These are phyloP conservation scores for Porpolomopsis calyptriformis DNA, from an alignment of 768 basidiomycete species.

Conservation along the genomic window DNA sequence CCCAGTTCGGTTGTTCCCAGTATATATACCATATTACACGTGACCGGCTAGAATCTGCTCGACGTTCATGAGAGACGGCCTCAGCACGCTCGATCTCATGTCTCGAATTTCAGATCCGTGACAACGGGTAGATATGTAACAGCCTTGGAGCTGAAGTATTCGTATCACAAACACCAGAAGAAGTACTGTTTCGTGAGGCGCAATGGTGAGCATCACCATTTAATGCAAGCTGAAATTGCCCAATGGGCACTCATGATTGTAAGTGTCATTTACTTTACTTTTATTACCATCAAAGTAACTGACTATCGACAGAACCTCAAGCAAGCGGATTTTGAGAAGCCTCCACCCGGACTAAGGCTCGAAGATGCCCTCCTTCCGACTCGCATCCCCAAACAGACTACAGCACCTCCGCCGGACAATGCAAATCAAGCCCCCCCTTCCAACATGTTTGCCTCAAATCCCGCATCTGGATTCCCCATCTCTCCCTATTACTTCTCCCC, in stretches of 20 bases:
- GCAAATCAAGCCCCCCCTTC: too few species aligned
- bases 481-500: too few species aligned
- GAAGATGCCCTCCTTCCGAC: not conserved
- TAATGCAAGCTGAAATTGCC: slow-evolving; percentile 1
- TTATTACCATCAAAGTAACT: not conserved
- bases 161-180: slow-evolving; percentile 1
- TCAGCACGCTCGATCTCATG: not conserved
- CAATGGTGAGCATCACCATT: not conserved
- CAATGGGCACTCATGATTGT: slow-evolving; percentile 3
- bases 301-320: not conserved
- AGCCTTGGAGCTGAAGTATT: slow-evolving; percentile 1
- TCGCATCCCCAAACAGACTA: too few species aligned
- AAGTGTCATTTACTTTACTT: not conserved
- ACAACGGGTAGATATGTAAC: not conserved
- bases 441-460: too few species aligned
- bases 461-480: too few species aligned
- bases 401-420: too few species aligned
- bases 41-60: too few species aligned
- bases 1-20: too few species aligned
- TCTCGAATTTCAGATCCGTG: too few species aligned
- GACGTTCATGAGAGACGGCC: too few species aligned
- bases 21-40: too few species aligned
- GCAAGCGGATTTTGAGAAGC: not conserved
- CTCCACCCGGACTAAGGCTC: not conserved
- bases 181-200: not conserved